phyloP scores from a whole-genome alignment of 2,329 filamentous ascomycete genomes.

The Shiraia sp. region DNA sequence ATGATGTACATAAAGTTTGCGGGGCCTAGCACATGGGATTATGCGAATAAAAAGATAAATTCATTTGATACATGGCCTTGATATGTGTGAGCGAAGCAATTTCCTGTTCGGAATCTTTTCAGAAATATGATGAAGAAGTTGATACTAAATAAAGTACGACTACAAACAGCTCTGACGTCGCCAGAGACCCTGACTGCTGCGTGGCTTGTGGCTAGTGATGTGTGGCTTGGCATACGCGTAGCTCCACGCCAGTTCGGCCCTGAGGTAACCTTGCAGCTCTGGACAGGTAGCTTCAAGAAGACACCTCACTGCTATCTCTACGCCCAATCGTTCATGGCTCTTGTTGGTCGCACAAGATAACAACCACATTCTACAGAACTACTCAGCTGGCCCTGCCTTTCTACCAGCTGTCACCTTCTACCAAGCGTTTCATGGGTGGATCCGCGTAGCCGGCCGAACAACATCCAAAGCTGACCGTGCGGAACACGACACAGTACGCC shows the following conservation, averaged over 20 bases:
- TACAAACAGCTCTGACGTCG: background rate
- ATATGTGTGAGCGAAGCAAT: too few species aligned
- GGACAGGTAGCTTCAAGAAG: slow-evolving; percentile 29
- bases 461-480: background rate
- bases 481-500: background rate
- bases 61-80: too few species aligned
- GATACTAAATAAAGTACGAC: background rate
- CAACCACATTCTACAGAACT: background rate
- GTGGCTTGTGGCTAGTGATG: too few species aligned
- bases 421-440: too few species aligned
- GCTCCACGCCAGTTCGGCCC: slow-evolving; percentile 11
- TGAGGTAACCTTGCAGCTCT: slow-evolving; percentile 22
- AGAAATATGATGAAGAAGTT: too few species aligned
- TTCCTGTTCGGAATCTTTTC: too few species aligned
- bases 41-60: slow-evolving; percentile 13
- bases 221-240: slow-evolving; percentile 26
- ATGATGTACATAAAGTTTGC: slow-evolving; percentile 38
- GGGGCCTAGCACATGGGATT: slow-evolving; percentile 8
- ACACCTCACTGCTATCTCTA: slow-evolving; percentile 23
- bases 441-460: background rate
- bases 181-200: slow-evolving; percentile 1
- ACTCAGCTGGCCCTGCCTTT: slow-evolving; percentile 1
- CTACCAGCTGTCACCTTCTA: too few species aligned
- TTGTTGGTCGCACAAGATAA: too few species aligned
- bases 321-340: background rate